Evolutionary conservation across 106 monocot genomes (phyloP).

Genomic region (Phalaenopsis equestris): DNA sequence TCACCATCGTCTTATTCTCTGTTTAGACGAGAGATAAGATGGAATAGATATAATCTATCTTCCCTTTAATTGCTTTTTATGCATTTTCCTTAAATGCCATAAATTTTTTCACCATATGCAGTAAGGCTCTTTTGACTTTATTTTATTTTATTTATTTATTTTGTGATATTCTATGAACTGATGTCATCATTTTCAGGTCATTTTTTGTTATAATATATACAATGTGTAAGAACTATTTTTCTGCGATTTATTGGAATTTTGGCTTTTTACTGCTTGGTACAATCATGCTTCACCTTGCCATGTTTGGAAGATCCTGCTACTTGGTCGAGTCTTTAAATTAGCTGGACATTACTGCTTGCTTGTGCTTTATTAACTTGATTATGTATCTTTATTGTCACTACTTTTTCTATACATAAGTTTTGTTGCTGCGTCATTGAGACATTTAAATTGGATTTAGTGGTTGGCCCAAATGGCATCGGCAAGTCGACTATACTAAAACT

Average conservation of each 20-base stretch:
- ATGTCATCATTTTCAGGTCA: not conserved
- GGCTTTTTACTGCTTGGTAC: not conserved
- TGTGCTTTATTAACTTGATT: not conserved
- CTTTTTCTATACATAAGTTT: conserved; percentile 10
- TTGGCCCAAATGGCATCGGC: conserved; percentile 98
- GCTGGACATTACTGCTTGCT: not conserved
- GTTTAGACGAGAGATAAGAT: not conserved
- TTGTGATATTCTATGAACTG: not conserved
- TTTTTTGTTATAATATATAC: not conserved
- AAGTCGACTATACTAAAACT: conserved; percentile 98
- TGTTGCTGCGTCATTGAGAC: conserved; percentile 13
- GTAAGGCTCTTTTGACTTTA: not conserved
- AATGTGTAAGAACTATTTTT: not conserved
- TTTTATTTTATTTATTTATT: not conserved
- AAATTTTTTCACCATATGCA: not conserved
- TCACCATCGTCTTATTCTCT: not conserved
- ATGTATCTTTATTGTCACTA: not conserved
- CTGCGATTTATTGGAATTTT: not conserved
- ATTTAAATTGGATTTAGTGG: conserved; percentile 60
- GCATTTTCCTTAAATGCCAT: not conserved
- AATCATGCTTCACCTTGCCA: not conserved
- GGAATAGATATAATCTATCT: not conserved
- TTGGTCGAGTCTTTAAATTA: not conserved
- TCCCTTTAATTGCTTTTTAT: not conserved
- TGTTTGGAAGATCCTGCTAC: not conserved